phyloP scores from a whole-genome alignment of 768 basidiomycete genomes.

The Xerocomellus chrysenteron region DNA sequence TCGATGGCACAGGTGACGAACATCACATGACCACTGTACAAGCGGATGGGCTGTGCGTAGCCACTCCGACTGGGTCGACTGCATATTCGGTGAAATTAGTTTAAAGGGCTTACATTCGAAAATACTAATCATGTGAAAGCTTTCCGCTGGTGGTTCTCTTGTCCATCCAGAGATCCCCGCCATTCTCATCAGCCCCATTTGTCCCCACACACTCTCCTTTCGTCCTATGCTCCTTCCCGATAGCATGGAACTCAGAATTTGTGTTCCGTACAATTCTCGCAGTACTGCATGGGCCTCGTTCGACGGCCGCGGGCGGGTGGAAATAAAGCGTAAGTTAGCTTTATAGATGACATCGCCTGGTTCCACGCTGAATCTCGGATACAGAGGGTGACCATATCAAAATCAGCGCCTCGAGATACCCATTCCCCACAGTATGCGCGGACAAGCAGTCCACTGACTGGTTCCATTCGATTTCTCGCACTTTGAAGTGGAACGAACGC shows the following conservation, averaged over 20 bases:
- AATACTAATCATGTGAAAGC: conserved; percentile 35
- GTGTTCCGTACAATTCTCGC: conserved; percentile 98
- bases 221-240: conserved; percentile 98
- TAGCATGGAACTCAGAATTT: conserved; percentile 96
- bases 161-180: conserved; percentile 98
- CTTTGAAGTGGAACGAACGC: conserved; percentile 98
- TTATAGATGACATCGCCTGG: neutral
- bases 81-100: conserved; percentile 80
- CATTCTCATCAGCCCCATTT: conserved; percentile 94
- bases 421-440: conserved; percentile 97
- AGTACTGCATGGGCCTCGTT: conserved; percentile 99
- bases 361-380: conserved; percentile 6
- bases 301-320: conserved; percentile 94
- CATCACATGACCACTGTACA: conserved; percentile 99
- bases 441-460: conserved; percentile 98
- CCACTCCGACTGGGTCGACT: conserved; percentile 96
- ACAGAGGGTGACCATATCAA: conserved; percentile 99
- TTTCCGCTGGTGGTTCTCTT: conserved; percentile 96
- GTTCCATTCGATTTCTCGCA: conserved; percentile 97
- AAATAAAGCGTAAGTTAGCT: conserved; percentile 78
- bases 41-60: conserved; percentile 92
- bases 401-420: conserved; percentile 94
- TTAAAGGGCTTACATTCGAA: neutral
- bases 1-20: conserved; percentile 74
- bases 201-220: conserved; percentile 98